Conservation (phyloP, 2,329 filamentous ascomycete species). For the Talaromyces pinophilus region DNA sequence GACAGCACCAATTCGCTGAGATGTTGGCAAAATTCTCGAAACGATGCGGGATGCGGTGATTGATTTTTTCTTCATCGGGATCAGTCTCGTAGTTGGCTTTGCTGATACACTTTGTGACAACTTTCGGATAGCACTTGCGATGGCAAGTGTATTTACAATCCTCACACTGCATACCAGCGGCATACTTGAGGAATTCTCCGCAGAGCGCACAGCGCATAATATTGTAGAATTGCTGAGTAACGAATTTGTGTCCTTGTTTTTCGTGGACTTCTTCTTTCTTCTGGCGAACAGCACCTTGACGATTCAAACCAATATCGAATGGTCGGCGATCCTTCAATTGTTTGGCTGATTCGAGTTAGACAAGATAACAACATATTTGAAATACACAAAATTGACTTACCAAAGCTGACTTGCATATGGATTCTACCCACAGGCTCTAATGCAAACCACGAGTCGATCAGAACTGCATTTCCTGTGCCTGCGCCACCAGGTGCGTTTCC, state of each 20-base stretch:
- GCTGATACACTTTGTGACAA: slow-evolving; percentile 99
- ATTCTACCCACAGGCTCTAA: slow-evolving; percentile 92
- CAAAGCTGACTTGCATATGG: slow-evolving; percentile 85
- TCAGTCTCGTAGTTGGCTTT: slow-evolving; percentile 98
- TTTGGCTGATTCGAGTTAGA: slow-evolving; percentile 60
- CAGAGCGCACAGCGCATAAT: slow-evolving; percentile 99
- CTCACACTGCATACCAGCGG: slow-evolving; percentile 97
- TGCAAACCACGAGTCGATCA: slow-evolving; percentile 94
- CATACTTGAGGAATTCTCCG: slow-evolving; percentile 97
- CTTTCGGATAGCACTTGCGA: slow-evolving; percentile 92
- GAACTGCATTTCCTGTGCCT: slow-evolving; percentile 30
- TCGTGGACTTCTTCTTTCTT: slow-evolving; percentile 98
- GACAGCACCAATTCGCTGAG: slow-evolving; percentile 98
- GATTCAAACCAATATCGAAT: slow-evolving; percentile 85
- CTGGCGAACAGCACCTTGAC: slow-evolving; percentile 94
- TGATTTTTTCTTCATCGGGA: slow-evolving; percentile 99
- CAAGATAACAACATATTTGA: not conserved
- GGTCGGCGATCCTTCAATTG: slow-evolving; percentile 79
- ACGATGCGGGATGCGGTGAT: slow-evolving; percentile 96
- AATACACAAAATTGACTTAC: slow-evolving; percentile 40
- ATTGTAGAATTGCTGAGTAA: slow-evolving; percentile 99
- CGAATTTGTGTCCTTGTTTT: slow-evolving; percentile 98
- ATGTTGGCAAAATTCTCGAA: slow-evolving; percentile 97
- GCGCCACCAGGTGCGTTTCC: slow-evolving; percentile 17
- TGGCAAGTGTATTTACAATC: slow-evolving; percentile 99